Conservation (phyloP, 805 yeast species). For the Phaffomyces antillensis region DNA sequence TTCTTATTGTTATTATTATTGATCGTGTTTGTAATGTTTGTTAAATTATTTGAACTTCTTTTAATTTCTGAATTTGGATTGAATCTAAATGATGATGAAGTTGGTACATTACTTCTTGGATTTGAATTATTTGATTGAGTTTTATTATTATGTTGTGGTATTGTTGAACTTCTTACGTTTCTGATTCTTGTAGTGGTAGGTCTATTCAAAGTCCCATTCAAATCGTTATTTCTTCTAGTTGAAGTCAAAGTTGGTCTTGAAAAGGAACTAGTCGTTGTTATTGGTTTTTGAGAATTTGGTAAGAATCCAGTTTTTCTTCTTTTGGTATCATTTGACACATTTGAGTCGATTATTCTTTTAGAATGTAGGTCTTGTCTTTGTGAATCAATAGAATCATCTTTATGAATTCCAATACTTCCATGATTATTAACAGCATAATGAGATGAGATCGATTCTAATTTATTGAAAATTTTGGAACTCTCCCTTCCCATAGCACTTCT, state of each 20-base stretch:
- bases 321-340: constrained; percentile 14
- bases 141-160: background rate
- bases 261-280: background rate
- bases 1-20: background rate
- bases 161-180: background rate
- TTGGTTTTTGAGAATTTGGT: constrained; percentile 3
- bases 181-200: constrained; percentile 1
- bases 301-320: constrained; percentile 18
- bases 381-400: constrained; percentile 14
- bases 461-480: constrained; percentile 7
- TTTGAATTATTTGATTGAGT: background rate
- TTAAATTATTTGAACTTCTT: background rate
- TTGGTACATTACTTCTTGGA: constrained; percentile 1
- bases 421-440: constrained; percentile 25
- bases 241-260: constrained; percentile 1
- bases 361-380: constrained; percentile 20
- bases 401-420: constrained; percentile 2
- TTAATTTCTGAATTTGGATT: too few relatives aligned
- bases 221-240: constrained; percentile 9
- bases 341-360: constrained; percentile 14
- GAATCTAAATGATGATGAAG: constrained; percentile 5
- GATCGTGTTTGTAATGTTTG: constrained; percentile 5
- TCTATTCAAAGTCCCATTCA: constrained; percentile 4
- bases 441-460: constrained; percentile 27
- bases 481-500: too few relatives aligned